These are phyloP conservation scores for Saccharata proteae DNA, from an alignment of 2,329 filamentous ascomycete species.

Conservation along the genomic window DNA sequence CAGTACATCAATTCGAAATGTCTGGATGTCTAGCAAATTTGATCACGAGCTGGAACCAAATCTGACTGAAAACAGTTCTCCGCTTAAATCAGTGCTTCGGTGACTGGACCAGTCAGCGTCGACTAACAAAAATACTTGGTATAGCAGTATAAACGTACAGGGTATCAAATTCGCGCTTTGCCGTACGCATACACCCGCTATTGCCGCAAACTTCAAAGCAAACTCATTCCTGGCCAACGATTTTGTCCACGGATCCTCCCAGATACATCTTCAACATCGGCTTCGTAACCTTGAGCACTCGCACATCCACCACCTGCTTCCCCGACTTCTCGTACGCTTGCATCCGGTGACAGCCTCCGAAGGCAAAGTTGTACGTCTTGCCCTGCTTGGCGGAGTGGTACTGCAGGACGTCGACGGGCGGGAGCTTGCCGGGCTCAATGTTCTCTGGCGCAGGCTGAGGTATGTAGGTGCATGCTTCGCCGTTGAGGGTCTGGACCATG, in stretches of 20 bases:
- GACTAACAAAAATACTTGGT: no score
- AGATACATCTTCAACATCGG: conserved; percentile 10
- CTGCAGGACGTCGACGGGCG: conserved; percentile 10
- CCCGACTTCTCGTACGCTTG: conserved; percentile 9
- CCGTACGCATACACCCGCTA: no score
- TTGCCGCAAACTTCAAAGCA: no score
- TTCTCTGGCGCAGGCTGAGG: conserved; percentile 7
- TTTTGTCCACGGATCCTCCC: conserved; percentile 8
- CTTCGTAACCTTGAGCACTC: conserved; percentile 9
- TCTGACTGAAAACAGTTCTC: no score
- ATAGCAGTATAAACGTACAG: no score
- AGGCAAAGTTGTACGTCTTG: conserved; percentile 9
- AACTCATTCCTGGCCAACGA: conserved; percentile 7
- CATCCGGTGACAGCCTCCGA: conserved; percentile 9
- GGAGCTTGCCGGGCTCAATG: conserved; percentile 8
- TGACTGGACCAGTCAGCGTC: no score
- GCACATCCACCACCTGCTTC: conserved; percentile 4
- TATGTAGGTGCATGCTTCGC: conserved; percentile 7
- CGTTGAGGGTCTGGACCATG: conserved; percentile 9
- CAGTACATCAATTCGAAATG: no score
- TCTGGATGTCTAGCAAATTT: no score
- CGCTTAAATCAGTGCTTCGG: no score
- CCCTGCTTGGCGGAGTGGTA: conserved; percentile 5
- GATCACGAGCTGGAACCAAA: no score
- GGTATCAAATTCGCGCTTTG: no score